Evolutionary conservation across 371 early-diverging fungal species (phyloP), one percentile per base, ranked within the genome.

Genomic region (Batkoa obscura): DNA sequence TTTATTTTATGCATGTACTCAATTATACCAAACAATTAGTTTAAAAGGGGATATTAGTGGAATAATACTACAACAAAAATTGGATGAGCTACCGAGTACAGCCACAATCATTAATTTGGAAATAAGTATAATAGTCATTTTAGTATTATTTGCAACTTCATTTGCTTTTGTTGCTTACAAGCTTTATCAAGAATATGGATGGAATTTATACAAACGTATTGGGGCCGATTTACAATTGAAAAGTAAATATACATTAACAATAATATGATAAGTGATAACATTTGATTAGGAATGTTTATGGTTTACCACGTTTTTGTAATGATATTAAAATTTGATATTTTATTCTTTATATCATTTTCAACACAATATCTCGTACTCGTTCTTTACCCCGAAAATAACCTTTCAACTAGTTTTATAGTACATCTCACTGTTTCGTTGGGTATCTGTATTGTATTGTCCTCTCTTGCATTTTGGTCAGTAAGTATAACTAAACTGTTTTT

Each of bases 151-250:
- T 47, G 58, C 71, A 0, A 36, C 52, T 0, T 61, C 51, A 30
- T 67, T 71, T 54, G 62, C 64, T n/a, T 60, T 56, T 59, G 55
- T 67, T n/a, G 66, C 71, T 5, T 68, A 68, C 56, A 67, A 67
- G 45, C 68, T 91, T 35, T 91, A 89, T 67, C 76, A 80, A 58
- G 84, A 90, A 63, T 94, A 88, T 68, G 92, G 93, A 42, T 94
- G 93, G 93, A 81, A 78, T 60, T 85, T 93, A 31, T 94, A 90
- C 70, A 94, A 94, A 66, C 80, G 86, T 66, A 90, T 94, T 62
- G 95, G 95, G 3, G 94, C 93, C 2, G 91, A 93, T 67, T 67
- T 89, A 52, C 68, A 74, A 31, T 87, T 94, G 78, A 69, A 86
- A 72, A 75, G 88, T 85, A 72, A 60, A 63, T 53, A 43, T 23